Evolutionary conservation across 2,329 filamentous ascomycete species (phyloP).

Genomic region (Proliferodiscus dingleyae): DNA sequence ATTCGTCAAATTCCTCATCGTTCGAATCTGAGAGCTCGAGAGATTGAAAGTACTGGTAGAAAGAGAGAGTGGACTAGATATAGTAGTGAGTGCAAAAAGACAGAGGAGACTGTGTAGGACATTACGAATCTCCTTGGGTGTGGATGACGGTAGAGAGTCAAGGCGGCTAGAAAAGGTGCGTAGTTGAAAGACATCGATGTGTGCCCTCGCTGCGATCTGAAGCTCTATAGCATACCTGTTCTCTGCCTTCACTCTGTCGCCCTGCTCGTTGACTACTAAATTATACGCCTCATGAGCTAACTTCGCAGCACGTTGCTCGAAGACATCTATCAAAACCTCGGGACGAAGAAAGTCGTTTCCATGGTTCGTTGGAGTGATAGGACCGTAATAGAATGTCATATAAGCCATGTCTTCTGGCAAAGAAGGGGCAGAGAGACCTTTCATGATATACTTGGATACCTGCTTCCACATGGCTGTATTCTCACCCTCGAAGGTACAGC

Average conservation of each 20-base stretch:
- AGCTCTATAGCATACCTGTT: conserved; percentile 4
- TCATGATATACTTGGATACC: conserved; percentile 26
- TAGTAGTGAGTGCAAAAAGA: conserved; percentile 19
- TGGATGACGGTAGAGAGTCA: background rate
- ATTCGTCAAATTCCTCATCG: conserved; percentile 15
- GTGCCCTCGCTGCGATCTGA: conserved; percentile 7
- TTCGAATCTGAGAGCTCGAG: conserved; percentile 15
- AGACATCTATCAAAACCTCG: conserved; percentile 2
- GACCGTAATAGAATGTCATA: background rate
- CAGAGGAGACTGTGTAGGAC: conserved; percentile 15
- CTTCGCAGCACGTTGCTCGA: conserved; percentile 8
- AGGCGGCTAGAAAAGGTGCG: conserved; percentile 18
- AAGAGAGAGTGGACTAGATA: conserved; percentile 24
- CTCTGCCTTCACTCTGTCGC: background rate
- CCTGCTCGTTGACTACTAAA: background rate
- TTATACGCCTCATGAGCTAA: background rate
- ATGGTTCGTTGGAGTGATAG: background rate
- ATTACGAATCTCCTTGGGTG: background rate
- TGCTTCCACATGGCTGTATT: conserved; percentile 39
- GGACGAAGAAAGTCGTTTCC: conserved; percentile 4
- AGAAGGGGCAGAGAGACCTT: conserved; percentile 6
- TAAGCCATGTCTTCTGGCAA: conserved; percentile 11
- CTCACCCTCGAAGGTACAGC: conserved; percentile 36
- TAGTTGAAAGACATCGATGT: conserved; percentile 29
- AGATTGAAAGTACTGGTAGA: conserved; percentile 23